These are phyloP conservation scores for Begonia masoniana DNA, from an alignment of 306 rosid genomes.

Conservation along the genomic window DNA sequence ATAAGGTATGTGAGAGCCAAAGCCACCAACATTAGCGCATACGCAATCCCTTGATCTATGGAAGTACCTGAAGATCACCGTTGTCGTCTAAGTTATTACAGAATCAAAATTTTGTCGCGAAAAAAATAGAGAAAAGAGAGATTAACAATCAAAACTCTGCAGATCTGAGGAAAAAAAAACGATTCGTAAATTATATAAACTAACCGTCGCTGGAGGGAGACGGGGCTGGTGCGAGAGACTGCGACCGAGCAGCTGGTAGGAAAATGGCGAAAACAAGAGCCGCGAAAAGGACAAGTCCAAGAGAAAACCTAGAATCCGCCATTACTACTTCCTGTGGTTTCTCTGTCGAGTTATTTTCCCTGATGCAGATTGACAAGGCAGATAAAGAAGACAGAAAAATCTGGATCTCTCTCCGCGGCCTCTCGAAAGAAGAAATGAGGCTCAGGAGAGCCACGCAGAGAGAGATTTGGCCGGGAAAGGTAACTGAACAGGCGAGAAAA, in stretches of 20 bases:
- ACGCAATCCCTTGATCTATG: constrained; percentile 64
- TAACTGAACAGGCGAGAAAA: background rate
- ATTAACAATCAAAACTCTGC: background rate
- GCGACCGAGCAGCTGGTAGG: constrained; percentile 38
- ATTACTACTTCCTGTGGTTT: constrained; percentile 4
- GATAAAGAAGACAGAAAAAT: background rate
- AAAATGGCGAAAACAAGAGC: constrained; percentile 27
- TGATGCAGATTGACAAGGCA: too few species aligned
- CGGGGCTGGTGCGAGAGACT: constrained; percentile 43
- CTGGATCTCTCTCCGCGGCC: constrained; percentile 21
- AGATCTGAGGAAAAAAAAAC: background rate
- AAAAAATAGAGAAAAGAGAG: too few species aligned
- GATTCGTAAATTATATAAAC: background rate
- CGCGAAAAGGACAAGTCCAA: constrained; percentile 24
- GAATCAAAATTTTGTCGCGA: too few species aligned
- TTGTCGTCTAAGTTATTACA: background rate
- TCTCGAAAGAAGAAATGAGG: constrained; percentile 5
- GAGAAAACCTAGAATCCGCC: constrained; percentile 27
- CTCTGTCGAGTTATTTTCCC: background rate
- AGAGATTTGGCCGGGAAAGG: constrained; percentile 9
- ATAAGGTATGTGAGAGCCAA: constrained; percentile 45
- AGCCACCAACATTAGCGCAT: constrained; percentile 40
- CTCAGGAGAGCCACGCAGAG: constrained; percentile 23
- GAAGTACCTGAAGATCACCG: constrained; percentile 27
- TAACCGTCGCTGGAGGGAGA: constrained; percentile 68